phyloP scores from a whole-genome alignment of 306 rosid genomes.

The Prunus salicina region DNA sequence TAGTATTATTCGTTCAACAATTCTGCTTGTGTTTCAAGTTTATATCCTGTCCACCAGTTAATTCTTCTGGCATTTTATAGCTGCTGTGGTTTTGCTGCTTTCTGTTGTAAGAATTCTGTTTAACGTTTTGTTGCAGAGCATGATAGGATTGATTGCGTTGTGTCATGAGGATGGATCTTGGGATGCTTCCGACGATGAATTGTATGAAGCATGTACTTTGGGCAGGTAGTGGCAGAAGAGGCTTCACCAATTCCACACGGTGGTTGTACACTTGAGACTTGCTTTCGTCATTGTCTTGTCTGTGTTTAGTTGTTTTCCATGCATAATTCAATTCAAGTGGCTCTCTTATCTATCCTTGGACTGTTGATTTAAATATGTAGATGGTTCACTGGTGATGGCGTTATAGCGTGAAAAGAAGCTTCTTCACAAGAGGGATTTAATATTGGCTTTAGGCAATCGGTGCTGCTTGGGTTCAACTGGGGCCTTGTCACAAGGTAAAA shows the following conservation, averaged over 20 bases:
- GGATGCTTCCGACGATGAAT: constrained; percentile 50
- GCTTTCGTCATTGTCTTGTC: constrained; percentile 6
- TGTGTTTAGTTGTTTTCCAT: neutral
- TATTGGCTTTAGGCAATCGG: constrained; percentile 72
- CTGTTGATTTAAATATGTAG: constrained; percentile 29
- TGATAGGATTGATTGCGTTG: constrained; percentile 34
- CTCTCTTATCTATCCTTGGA: neutral
- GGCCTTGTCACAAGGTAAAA: constrained; percentile 84
- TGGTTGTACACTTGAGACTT: constrained; percentile 20
- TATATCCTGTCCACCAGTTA: neutral
- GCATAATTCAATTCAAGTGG: neutral
- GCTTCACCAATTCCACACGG: constrained; percentile 67
- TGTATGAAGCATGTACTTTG: constrained; percentile 38
- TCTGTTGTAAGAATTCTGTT: constrained; percentile 4
- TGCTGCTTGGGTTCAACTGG: constrained; percentile 54
- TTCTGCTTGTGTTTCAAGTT: neutral
- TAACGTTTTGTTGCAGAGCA: constrained; percentile 34
- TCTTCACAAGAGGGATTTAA: constrained; percentile 83
- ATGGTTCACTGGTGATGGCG: constrained; percentile 78
- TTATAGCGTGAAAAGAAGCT: constrained; percentile 75
- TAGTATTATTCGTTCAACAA: neutral
- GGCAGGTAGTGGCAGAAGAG: constrained; percentile 76
- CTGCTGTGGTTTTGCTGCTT: neutral
- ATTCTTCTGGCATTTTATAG: neutral
- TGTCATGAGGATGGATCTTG: constrained; percentile 37